Percentiles rank a stretch among this genome's conserved stretches.
phyloP scores from a whole-genome alignment of 495 filamentous ascomycete genomes.

The Aspergillus cavernicola region DNA sequence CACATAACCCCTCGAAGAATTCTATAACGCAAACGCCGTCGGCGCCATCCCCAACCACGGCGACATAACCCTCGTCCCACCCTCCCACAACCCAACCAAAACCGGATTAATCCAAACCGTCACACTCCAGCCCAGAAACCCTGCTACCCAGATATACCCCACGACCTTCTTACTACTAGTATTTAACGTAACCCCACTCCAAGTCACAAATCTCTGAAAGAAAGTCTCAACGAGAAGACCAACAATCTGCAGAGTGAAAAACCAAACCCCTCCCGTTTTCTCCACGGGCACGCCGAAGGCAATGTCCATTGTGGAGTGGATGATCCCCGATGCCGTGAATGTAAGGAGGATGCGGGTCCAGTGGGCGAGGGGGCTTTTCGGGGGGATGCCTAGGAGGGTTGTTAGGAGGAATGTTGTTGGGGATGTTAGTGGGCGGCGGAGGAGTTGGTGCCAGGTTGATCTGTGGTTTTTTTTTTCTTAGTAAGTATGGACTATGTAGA shows the following conservation, averaged over 20 bases:
- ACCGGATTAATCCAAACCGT: conserved; percentile 24
- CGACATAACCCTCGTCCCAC: conserved; percentile 14
- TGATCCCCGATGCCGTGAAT: conserved; percentile 16
- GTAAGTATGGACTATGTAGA: neutral
- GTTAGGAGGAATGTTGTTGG: conserved; percentile 17
- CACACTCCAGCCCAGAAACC: conserved; percentile 17
- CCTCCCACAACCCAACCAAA: conserved; percentile 7
- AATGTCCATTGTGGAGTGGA: conserved; percentile 20
- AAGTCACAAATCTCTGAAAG: neutral
- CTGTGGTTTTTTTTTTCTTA: conserved; percentile 5
- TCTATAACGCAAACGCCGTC: neutral
- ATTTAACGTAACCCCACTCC: neutral
- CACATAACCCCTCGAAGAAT: too few relatives aligned
- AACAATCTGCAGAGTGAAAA: conserved; percentile 19
- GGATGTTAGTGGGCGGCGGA: conserved; percentile 14
- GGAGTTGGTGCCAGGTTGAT: conserved; percentile 22
- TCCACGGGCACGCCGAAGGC: conserved; percentile 14
- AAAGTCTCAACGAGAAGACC: conserved; percentile 10
- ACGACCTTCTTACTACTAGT: neutral
- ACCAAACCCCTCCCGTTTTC: conserved; percentile 16
- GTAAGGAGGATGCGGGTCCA: conserved; percentile 11
- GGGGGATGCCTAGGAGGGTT: conserved; percentile 9
- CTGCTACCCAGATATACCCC: conserved; percentile 20
- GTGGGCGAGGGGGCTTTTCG: neutral
- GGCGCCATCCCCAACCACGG: conserved; percentile 12